phyloP scores from a whole-genome alignment of 1,284 basidiomycete species.

The Austropuccinia psidii region DNA sequence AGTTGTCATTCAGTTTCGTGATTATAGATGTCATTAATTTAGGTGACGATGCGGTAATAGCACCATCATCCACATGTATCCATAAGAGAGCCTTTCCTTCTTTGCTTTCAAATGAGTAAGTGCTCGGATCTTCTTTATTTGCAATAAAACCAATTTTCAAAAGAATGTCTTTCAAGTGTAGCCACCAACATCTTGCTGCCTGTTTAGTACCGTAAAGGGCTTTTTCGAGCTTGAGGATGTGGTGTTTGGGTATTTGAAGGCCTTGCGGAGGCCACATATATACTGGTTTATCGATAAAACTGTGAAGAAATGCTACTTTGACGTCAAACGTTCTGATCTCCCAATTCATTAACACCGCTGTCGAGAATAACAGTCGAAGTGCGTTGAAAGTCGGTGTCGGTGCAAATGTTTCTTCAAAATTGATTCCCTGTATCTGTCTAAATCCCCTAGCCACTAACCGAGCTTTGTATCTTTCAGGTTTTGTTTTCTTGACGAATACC shows the following conservation, averaged over 20 bases:
- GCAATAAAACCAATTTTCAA: no score
- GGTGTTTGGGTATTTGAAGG: background rate
- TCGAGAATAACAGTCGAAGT: background rate
- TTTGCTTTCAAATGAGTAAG: no score
- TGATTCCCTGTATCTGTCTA: background rate
- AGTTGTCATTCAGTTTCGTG: no score
- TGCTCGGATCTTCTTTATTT: no score
- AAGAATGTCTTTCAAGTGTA: no score
- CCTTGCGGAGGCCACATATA: background rate
- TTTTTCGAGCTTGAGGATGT: background rate
- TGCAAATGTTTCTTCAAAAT: conserved; percentile 1
- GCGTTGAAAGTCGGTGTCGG: conserved; percentile 4
- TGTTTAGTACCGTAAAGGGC: conserved; percentile 10
- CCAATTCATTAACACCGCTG: background rate
- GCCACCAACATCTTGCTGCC: background rate
- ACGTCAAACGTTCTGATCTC: background rate
- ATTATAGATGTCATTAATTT: no score
- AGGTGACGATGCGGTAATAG: no score
- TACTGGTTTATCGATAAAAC: background rate
- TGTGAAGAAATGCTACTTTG: conserved; percentile 1
- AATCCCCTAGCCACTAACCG: background rate
- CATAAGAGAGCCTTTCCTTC: no score
- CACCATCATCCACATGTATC: no score
- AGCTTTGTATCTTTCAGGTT: background rate
- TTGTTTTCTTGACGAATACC: background rate